Base-by-base conservation (phyloP, 2,329 filamentous ascomycete genomes). In the Penicillium nordicum region DNA sequence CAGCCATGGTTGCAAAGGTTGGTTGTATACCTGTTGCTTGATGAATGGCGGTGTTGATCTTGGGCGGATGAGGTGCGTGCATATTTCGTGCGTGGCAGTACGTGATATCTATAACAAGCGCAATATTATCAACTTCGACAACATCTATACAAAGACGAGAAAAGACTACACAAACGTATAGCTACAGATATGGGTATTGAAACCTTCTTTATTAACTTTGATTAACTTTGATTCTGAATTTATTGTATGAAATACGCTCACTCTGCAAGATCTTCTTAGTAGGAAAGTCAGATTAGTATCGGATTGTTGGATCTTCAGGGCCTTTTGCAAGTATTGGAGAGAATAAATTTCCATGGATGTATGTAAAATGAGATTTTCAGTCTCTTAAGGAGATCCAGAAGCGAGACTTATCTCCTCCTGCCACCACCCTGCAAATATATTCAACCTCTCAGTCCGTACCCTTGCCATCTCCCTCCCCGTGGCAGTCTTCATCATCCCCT, bases 401-500 rank as follows among this genome's bases (percentile, higher is more conserved):
- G 16, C 38, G 4, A 46, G 32, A 6, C 16, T 56, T 63, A 69
- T 74, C 64, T 84, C 82, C 43, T 82, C 79, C 36, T 78, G 71
- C 82, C 82, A 85, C 82, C 82, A 84, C 2, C 67, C 62, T 57
- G 75, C 71, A 65, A 85, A 85, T 32, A 76, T 65, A 53, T 65
- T 70, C 50, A 85, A 59, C 51, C 82, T 72, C 60, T 76, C 71
- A 18, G 80, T 80, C 56, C 82, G 70, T 58, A 77, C 76, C 25
- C 67, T 68, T 1, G 82, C 82, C 72, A 84, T 72, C 49, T 70
- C 62, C 63, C 70, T 78, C 5, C 83, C 83, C 1, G 80, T 77
- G 53, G 74, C 67, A 4, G 83, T 85, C 76, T 84, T 84, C 82
- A 85, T 85, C 77, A 82, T 79, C 2, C 67, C 72, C 62, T 82